Base-by-base conservation (phyloP, 2,329 filamentous ascomycete species). In the Fusarium oxysporum region DNA sequence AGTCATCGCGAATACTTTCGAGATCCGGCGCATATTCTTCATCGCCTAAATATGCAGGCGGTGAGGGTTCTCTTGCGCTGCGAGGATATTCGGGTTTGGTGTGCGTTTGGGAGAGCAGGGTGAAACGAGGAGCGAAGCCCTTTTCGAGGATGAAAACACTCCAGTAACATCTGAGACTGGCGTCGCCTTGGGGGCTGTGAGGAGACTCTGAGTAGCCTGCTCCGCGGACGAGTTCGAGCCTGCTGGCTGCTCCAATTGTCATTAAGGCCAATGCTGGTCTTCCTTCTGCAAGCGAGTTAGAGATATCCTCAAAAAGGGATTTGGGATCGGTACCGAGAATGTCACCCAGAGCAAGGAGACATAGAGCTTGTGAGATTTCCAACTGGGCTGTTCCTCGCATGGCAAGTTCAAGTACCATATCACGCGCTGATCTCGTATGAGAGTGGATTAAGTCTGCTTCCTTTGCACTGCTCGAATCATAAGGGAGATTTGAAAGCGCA, bases 131-230 rank as follows among this genome's bases (percentile, higher is more conserved):
- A 0, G 74, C 63, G 23, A 77, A 77, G 4, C 68, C 63, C 4
- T 72, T 77, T 17, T 77, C 75, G 1, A 77, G 68, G 0, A 71
- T 71, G 3, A 71, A 66, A 8, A 77, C 72, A 8, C 75, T 77
- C 75, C 75, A 77, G 21, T 76, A 73, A 10, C 75, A 77, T 11
- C 75, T 61, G 6, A 67, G 17, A 14, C 70, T 68, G 4, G 74
- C 54, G 5, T 77, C 74, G 1, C 44, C 64, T 9, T 55, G 45
- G 1, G 40, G 50, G 2, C 12, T 41, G 6, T 56, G 44, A 2
- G 57, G 32, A 1, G 70, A 70, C 12, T 37, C 66, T 1, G 59
- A 40, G n/a, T 54, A 62, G 19, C 68, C 50, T 25, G 65, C 60
- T 35, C 68, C 45, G 0, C 70, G 68, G 1, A 76, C 64, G 7